A percentile compares a stretch with the other conserved stretches of the same genome.
phyloP scores from a whole-genome alignment of 768 basidiomycete genomes.

The Thelephora ganbajun region DNA sequence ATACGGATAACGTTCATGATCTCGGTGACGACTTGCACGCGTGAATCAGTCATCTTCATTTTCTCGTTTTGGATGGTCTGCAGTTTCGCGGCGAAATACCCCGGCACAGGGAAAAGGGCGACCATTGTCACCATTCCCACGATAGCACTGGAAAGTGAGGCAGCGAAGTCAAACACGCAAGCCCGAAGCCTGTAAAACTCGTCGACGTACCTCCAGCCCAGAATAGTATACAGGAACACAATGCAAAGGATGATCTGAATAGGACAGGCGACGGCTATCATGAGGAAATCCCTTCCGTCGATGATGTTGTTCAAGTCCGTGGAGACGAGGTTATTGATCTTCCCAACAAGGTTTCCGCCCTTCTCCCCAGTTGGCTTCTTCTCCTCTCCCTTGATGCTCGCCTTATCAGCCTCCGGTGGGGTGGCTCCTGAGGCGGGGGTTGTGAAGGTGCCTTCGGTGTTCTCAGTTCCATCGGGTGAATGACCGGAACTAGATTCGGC shows the following conservation, averaged over 20 bases:
- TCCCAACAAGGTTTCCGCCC: constrained; percentile 45
- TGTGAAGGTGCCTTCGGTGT: constrained; percentile 6
- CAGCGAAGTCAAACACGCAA: not conserved
- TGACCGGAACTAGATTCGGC: constrained; percentile 5
- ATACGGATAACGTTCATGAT: constrained; percentile 26
- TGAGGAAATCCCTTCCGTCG: constrained; percentile 15
- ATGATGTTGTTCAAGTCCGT: constrained; percentile 31
- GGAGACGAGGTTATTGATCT: constrained; percentile 65
- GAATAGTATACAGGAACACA: constrained; percentile 27
- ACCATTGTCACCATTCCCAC: constrained; percentile 27
- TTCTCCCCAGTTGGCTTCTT: constrained; percentile 8
- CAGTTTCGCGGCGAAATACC: constrained; percentile 21
- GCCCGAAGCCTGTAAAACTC: not conserved
- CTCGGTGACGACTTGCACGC: constrained; percentile 32
- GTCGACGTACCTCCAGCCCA: constrained; percentile 35
- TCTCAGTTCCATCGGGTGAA: constrained; percentile 4
- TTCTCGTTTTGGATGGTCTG: constrained; percentile 22
- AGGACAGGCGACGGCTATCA: constrained; percentile 20
- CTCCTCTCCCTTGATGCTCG: constrained; percentile 1
- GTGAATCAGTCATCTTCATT: constrained; percentile 32
- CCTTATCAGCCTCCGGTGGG: constrained; percentile 3
- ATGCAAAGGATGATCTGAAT: constrained; percentile 26
- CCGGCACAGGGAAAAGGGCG: constrained; percentile 28
- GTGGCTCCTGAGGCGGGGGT: constrained; percentile 6
- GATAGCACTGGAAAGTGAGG: constrained; percentile 17